A percentile compares a stretch with the other conserved stretches of the same genome.
Evolutionary conservation across 495 filamentous ascomycete species (phyloP).

Genomic region (Stereocaulon alpinum): DNA sequence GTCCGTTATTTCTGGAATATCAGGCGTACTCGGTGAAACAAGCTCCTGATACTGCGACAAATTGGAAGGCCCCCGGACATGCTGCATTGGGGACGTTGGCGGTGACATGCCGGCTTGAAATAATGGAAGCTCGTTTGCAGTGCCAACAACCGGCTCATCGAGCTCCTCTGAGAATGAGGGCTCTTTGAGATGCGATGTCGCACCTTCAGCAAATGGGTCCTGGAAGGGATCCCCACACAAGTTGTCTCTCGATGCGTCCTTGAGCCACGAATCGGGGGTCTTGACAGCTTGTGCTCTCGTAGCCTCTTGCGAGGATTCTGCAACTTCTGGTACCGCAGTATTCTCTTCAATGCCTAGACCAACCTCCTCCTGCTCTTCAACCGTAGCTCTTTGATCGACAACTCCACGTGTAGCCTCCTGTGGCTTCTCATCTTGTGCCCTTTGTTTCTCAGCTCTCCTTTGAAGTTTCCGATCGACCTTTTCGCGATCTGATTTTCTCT

Average conservation of each 20-base stretch:
- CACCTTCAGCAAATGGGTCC: slow-evolving; percentile 24
- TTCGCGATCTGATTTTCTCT: slow-evolving; percentile 60
- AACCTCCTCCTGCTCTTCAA: slow-evolving; percentile 9
- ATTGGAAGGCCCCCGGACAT: slow-evolving; percentile 39
- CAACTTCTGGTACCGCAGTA: slow-evolving; percentile 1
- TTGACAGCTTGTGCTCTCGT: slow-evolving; percentile 19
- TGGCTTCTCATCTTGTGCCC: slow-evolving; percentile 24
- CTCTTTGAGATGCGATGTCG: slow-evolving; percentile 23
- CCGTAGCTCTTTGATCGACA: background rate
- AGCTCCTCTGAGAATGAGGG: slow-evolving; percentile 24
- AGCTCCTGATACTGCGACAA: slow-evolving; percentile 47
- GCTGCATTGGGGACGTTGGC: slow-evolving; percentile 44
- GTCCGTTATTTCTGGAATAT: slow-evolving; percentile 34
- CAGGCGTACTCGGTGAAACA: slow-evolving; percentile 34
- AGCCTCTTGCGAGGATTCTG: slow-evolving; percentile 9
- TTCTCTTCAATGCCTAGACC: slow-evolving; percentile 12
- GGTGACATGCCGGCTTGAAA: slow-evolving; percentile 48
- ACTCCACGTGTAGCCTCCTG: slow-evolving; percentile 27
- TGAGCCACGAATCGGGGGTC: slow-evolving; percentile 22
- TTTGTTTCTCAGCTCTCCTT: slow-evolving; percentile 58
- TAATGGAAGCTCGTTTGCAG: slow-evolving; percentile 37
- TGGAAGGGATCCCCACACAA: slow-evolving; percentile 15
- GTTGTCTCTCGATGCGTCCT: slow-evolving; percentile 21
- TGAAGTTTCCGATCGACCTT: slow-evolving; percentile 57
- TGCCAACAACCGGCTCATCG: slow-evolving; percentile 37